phyloP scores from a whole-genome alignment of 1,139 yeast species.

The Lodderomyces metapsilosis region DNA sequence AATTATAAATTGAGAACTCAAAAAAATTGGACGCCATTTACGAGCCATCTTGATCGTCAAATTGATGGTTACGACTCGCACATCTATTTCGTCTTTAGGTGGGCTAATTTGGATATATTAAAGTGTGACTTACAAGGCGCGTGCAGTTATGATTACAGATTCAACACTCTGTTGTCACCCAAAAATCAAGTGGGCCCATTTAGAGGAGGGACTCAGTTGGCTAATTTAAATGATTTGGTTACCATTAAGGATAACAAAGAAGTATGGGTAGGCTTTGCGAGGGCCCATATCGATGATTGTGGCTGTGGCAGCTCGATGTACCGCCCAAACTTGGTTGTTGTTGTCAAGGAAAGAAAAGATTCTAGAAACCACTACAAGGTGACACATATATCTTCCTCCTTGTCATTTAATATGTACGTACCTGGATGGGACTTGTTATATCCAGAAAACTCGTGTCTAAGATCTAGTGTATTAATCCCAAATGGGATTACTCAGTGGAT shows the following conservation, averaged over 20 bases:
- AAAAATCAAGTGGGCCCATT: conserved; percentile 27
- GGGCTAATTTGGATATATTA: conserved; percentile 27
- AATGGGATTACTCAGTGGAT: conserved; percentile 36
- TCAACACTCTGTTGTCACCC: conserved; percentile 17
- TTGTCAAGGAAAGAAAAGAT: conserved; percentile 4
- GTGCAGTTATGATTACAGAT: conserved; percentile 28
- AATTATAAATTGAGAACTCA: conserved; percentile 18
- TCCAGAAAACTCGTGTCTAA: conserved; percentile 22
- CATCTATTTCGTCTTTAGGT: conserved; percentile 29
- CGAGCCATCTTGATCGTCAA: conserved; percentile 18
- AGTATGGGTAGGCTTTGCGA: conserved; percentile 51
- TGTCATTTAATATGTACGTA: conserved; percentile 38
- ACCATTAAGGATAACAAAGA: conserved; percentile 21
- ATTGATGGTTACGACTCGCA: conserved; percentile 18
- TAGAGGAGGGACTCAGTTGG: conserved; percentile 34
- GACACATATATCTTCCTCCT: conserved; percentile 31
- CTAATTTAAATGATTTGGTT: conserved; percentile 19
- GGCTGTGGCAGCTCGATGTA: conserved; percentile 50
- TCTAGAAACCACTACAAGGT: conserved; percentile 19
- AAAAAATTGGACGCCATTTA: conserved; percentile 35
- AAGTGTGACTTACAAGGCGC: conserved; percentile 22
- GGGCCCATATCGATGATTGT: conserved; percentile 45
- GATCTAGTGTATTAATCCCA: conserved; percentile 30
- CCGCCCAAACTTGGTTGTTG: conserved; percentile 43
- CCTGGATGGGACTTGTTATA: conserved; percentile 33